A percentile compares a stretch with the other conserved stretches of the same genome.
These are phyloP conservation scores for Cladophialophora immunda DNA, from an alignment of 2,329 filamentous ascomycete genomes.

Conservation along the genomic window DNA sequence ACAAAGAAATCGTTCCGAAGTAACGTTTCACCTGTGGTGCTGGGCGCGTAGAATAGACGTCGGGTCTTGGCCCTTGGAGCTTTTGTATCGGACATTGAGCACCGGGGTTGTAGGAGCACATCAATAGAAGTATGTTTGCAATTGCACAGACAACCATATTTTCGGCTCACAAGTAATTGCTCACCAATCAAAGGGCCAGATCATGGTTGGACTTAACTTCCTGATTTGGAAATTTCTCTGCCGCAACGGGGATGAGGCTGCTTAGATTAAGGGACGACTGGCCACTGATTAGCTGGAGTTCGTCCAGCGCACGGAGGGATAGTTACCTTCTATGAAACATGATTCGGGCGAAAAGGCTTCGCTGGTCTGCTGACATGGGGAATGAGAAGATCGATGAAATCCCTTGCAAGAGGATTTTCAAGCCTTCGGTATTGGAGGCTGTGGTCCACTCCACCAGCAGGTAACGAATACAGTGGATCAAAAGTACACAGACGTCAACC, in stretches of 20 bases:
- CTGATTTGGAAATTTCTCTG: background rate
- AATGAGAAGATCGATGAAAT: too few relatives aligned
- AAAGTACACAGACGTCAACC: background rate
- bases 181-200: background rate
- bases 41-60: background rate
- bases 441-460: background rate
- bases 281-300: background rate
- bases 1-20: conserved; percentile 22
- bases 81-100: background rate
- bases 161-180: background rate
- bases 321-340: background rate
- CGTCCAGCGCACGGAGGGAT: background rate
- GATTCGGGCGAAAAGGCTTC: background rate
- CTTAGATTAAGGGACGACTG: background rate
- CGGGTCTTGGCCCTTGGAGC: background rate
- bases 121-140: background rate
- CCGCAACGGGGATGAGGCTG: background rate
- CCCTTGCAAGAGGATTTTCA: too few relatives aligned
- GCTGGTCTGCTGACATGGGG: background rate
- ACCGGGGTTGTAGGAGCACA: background rate
- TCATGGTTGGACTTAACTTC: background rate
- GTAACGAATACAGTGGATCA: background rate
- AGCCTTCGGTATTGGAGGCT: background rate
- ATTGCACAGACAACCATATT: background rate
- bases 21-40: background rate